Percentiles rank a stretch among this genome's conserved stretches.
Evolutionary conservation across 352 stramenopile species (phyloP).

Genomic region (Phytophthora citricola): DNA sequence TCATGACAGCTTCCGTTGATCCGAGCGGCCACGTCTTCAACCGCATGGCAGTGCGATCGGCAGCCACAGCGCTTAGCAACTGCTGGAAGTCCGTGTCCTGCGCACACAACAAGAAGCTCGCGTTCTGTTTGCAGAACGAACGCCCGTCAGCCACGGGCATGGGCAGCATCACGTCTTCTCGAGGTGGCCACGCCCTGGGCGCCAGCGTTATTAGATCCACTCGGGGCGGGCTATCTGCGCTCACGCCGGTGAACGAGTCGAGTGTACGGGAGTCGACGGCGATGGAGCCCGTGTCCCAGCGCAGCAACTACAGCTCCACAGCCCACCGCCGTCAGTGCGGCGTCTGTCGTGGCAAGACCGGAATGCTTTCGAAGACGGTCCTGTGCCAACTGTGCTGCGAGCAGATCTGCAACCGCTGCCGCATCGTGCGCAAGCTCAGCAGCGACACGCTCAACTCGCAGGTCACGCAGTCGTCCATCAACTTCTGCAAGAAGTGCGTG

Average conservation of each 20-base stretch:
- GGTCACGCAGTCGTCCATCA: slow-evolving; percentile 52
- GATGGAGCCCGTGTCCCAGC: slow-evolving; percentile 33
- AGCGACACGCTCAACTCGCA: slow-evolving; percentile 49
- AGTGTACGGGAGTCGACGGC: slow-evolving; percentile 23
- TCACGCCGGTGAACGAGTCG: slow-evolving; percentile 38
- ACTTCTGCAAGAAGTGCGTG: slow-evolving; percentile 77
- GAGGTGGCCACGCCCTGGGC: slow-evolving; percentile 8
- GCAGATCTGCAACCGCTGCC: slow-evolving; percentile 53
- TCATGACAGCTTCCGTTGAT: slow-evolving; percentile 66
- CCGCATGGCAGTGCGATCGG: slow-evolving; percentile 48
- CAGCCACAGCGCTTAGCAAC: slow-evolving; percentile 54
- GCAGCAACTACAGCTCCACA: slow-evolving; percentile 33
- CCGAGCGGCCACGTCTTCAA: slow-evolving; percentile 53
- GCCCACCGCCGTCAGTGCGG: slow-evolving; percentile 33
- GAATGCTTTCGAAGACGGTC: slow-evolving; percentile 39
- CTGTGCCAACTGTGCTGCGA: slow-evolving; percentile 55
- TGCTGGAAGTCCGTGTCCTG: slow-evolving; percentile 72
- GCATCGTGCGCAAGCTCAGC: slow-evolving; percentile 53
- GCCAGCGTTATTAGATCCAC: slow-evolving; percentile 22
- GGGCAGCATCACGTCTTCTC: slow-evolving; percentile 13
- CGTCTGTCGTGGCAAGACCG: slow-evolving; percentile 42
- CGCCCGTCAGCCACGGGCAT: slow-evolving; percentile 24
- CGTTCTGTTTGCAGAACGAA: slow-evolving; percentile 57
- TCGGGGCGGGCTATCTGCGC: slow-evolving; percentile 27
- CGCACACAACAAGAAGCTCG: slow-evolving; percentile 77